Evolutionary conservation across 148 eudicot species (phyloP), one percentile per base, ranked within the genome.

Genomic region (Fagopyrum esculentum): DNA sequence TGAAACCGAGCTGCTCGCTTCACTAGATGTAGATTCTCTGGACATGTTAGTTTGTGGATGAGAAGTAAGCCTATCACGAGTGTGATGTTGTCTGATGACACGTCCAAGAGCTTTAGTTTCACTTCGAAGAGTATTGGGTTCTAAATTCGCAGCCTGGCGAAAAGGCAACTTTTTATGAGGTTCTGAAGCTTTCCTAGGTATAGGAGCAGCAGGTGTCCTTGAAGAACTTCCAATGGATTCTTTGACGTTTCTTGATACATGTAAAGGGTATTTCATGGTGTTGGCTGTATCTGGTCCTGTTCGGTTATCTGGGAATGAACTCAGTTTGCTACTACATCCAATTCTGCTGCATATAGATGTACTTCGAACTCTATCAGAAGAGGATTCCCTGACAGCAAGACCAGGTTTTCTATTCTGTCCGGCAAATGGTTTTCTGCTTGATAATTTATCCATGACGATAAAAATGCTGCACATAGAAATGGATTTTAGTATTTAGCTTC

Each of bases 301-400:
- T 63, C 12, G 69, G 69, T 63, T 63, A 29, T 30, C 45, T 63
- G 26, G 69, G 45, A 63, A 9, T 15, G 44, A 77, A 74, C 83
- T 89, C 77, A 89, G 75, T 78, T 87, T 87, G 73, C 95, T 94
- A 56, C 91, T 84, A 80, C 98, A 93, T 69, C 94, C 94, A 76
- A 78, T 80, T 81, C 98, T 82, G 54, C 91, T 93, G 83, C 97
- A 93, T 70, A 88, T 86, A 66, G 81, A 89, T 76, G 46, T 79
- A 80, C 45, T 85, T 86, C 75, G 82, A 30, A 11, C 44, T 63
- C 45, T 63, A 11, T 79, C 77, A 45, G 83, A 80, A 75, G 87
- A 50, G 44, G 85, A 61, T 73, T 84, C 85, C 81, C 87, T 87
- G 26, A 72, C 70, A 74, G 10, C 78, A 72, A 81, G 70, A 75